Evolutionary conservation across 139 green algal genomes (phyloP), one percentile per base, ranked within the genome.

Genomic region (Chlorella ohadii): DNA sequence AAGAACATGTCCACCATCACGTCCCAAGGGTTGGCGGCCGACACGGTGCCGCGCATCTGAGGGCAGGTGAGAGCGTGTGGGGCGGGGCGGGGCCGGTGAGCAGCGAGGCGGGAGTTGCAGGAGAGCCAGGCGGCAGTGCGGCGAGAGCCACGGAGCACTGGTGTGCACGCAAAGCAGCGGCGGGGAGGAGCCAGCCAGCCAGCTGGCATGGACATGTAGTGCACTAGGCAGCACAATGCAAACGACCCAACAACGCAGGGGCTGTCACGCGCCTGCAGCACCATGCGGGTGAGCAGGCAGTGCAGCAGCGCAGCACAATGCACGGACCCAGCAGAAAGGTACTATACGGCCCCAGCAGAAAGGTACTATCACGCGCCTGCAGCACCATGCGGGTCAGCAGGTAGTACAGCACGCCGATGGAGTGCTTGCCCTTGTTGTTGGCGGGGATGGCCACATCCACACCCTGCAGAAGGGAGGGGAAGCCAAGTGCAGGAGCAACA

Each of bases 361-460:
- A 51, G 44, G 44, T 51, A 51, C 44, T 16, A 51, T 51, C 44
- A n/a, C 44, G 44, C 44, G 19, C 57, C 57, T 71, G 44, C 81
- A 99, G 92, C 66, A 99, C 96, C 96, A 99, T 99, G 83, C 94
- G 92, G 22, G 95, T 95, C 76, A 99, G 93, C 79, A 99, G 90
- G 91, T 94, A 99, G 93, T 99, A 99, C 16, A 99, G 92, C 77
- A 95, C 93, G 64, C 97, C 97, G 84, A 99, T 98, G 72, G 93
- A 94, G 89, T 99, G 94, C 91, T 98, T 98, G 84, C 93, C 97
- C 95, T 99, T 99, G 97, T 99, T 99, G 95, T 99, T 99, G 88
- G 97, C 97, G 47, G 97, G 97, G 91, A 99, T 99, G 83, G 97
- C 97, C 28, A 99, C 91, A 89, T 99, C 97, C 75, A 99, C 95